Evolutionary conservation across 257 asterid species (phyloP).

Genomic region (Plantago elongata): DNA sequence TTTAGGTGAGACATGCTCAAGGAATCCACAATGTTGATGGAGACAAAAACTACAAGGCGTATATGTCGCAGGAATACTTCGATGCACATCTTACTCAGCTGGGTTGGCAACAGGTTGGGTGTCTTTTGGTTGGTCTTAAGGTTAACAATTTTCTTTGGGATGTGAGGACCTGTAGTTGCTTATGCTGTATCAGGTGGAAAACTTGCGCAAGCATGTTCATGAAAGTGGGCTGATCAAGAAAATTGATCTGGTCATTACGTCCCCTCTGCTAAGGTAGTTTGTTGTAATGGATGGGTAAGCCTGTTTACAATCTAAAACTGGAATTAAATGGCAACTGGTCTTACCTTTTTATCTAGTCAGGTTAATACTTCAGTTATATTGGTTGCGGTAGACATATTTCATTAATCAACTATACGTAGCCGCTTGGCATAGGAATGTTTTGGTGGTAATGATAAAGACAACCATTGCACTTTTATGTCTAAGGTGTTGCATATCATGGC

Average conservation of each 20-base stretch:
- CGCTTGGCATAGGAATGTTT: no score
- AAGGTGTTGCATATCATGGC: no score
- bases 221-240: constrained; percentile 67
- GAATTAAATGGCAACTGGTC: neutral
- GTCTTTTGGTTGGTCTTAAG: neutral
- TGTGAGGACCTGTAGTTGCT: constrained; percentile 21
- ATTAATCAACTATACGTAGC: no score
- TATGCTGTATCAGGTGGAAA: constrained; percentile 63
- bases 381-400: neutral
- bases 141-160: constrained; percentile 4
- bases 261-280: constrained; percentile 77
- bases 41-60: constrained; percentile 69
- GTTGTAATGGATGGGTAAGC: constrained; percentile 6
- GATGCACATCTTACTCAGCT: constrained; percentile 89
- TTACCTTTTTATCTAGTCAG: neutral
- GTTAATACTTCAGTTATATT: neutral
- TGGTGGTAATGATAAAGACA: no score
- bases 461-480: no score
- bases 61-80: constrained; percentile 73
- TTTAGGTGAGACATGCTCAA: constrained; percentile 96
- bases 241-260: constrained; percentile 77
- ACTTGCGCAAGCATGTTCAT: constrained; percentile 78
- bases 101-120: constrained; percentile 86
- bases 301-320: constrained; percentile 8
- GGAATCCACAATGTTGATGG: constrained; percentile 88